Base-by-base conservation (phyloP, 176 grass and related monocot species). In the Musa itinerans region DNA sequence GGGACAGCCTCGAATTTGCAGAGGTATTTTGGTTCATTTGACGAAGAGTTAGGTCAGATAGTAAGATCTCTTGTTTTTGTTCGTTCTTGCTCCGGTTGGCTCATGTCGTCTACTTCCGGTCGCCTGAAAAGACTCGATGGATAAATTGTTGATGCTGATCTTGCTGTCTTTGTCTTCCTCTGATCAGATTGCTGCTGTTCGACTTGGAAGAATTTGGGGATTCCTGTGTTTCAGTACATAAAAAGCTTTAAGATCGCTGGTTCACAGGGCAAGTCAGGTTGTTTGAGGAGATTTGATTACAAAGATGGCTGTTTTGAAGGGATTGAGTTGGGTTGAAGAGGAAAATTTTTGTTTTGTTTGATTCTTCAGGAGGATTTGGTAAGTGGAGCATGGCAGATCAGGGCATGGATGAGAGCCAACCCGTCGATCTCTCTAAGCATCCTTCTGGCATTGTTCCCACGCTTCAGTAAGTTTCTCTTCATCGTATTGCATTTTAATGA, bases 401-500 rank as follows among this genome's bases (percentile, higher is more conserved):
- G 29, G 68, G 53, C 13, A 83, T 91, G 81, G 95, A 99, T 64
- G 95, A 73, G 70, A 99, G 81, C 88, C 88, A 94, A 74, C 95
- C 86, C 26, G 90, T 94, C 80, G 95, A 99, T 83, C 86, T 99
- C 68, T 70, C 20, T 72, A 81, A 15, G 53, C 84, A 85, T 78
- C 82, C 87, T 71, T 86, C 88, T 53, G 85, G 85, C 67, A 83
- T 87, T 53, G 49, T 96, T 76, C 92, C 88, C 73, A 81, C 67
- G 25, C 79, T 91, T 74, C 92, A 96, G 92, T 96, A 85, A 89
- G 92, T 84, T 48, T 68, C 58, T 10, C 26, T 73, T 27, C 68
- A 69, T 74, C 58, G 43, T 50, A 78, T 43, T 43, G 34, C 34
- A 43, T 43, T 4, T 43, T 43, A 43, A 43, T 43, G 34, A 43